A percentile compares a stretch with the other conserved stretches of the same genome.
These are phyloP conservation scores for Leishmania mexicana DNA, from an alignment of 208 protist genomes.

Conservation along the genomic window DNA sequence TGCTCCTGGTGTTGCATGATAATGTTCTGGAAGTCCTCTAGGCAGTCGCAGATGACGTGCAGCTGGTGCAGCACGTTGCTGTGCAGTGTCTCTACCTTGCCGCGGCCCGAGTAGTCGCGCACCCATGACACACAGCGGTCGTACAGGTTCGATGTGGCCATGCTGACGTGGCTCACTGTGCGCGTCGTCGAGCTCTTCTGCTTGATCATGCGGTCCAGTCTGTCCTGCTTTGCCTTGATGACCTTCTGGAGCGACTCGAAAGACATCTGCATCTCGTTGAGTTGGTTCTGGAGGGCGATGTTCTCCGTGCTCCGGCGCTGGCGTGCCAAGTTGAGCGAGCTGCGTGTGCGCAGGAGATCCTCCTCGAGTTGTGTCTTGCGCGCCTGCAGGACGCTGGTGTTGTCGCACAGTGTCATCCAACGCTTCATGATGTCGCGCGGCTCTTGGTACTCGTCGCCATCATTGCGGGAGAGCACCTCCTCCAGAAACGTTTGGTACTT, in stretches of 20 bases:
- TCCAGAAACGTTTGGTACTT: slow-evolving; percentile 92
- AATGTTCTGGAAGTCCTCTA: slow-evolving; percentile 90
- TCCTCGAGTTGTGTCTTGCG: slow-evolving; percentile 92
- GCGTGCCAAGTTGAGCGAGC: slow-evolving; percentile 75
- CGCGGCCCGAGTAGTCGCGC: slow-evolving; percentile 70
- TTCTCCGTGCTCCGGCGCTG: slow-evolving; percentile 86
- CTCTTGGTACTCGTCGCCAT: slow-evolving; percentile 92
- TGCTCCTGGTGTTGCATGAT: slow-evolving; percentile 71
- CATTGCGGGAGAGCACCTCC: slow-evolving; percentile 88
- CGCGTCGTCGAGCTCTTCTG: slow-evolving; percentile 89
- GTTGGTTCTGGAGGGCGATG: slow-evolving; percentile 88
- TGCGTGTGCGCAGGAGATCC: slow-evolving; percentile 89
- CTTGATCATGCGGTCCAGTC: slow-evolving; percentile 86
- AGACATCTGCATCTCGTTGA: slow-evolving; percentile 87
- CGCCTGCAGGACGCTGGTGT: slow-evolving; percentile 89
- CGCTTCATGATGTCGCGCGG: slow-evolving; percentile 91
- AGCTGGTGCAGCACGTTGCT: slow-evolving; percentile 87
- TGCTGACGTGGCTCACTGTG: slow-evolving; percentile 90
- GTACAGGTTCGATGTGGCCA: slow-evolving; percentile 91
- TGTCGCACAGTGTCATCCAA: slow-evolving; percentile 91
- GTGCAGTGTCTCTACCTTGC: slow-evolving; percentile 64
- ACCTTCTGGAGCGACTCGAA: slow-evolving; percentile 87
- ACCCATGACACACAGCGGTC: slow-evolving; percentile 88
- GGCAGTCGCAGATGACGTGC: slow-evolving; percentile 86
- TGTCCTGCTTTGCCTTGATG: slow-evolving; percentile 90